Evolutionary conservation across 2,329 filamentous ascomycete genomes (phyloP), one percentile per base, ranked within the genome.

Genomic region (Hypoxylon sp.): DNA sequence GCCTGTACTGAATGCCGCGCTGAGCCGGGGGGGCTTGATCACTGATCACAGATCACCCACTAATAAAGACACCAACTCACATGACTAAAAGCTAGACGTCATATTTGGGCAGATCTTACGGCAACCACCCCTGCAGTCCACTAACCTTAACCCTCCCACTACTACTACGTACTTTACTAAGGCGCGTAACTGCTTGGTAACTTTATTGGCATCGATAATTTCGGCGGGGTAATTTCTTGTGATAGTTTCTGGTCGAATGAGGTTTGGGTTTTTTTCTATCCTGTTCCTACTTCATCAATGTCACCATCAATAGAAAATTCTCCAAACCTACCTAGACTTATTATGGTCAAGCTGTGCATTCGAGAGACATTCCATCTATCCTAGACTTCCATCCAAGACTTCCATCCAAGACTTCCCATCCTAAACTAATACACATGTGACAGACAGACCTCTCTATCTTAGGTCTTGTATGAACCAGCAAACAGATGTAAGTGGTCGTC

Each of bases 71-170:
- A 49, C 60, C 52, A 58, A 51, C 57, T 69, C 69, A 71, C 67
- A 66, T 67, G 67, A 71, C 61, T 65, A 61, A 65, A 60, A 62
- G 50, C 46, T 55, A 53, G 59, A 69, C 63, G 68, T 68, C 66
- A 71, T 68, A 30, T 50, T 66, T 55, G 46, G 38, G 56, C 23
- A 61, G 60, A 51, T 69, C 45, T 67, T 64, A 67, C 65, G 50
- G 60, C 5, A 64, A 30, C 45, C 25, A 11, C 41, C 65, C 65
- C 60, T 67, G 65, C 60, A 65, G 56, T 51, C 30, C 25, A 30
- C 17, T 50, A 50, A 23, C 14, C 5, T 11, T 50, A 50, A 23
- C 14, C 5, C 50, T 30, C 38, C 60, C 57, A 38, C 41, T 38
- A 34, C 25, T 28, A 56, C 28, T 56, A n/a, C 21, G 28, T 9